Evolutionary conservation across 2,329 filamentous ascomycete genomes (phyloP).

Genomic region (Fusarium verticillioides): DNA sequence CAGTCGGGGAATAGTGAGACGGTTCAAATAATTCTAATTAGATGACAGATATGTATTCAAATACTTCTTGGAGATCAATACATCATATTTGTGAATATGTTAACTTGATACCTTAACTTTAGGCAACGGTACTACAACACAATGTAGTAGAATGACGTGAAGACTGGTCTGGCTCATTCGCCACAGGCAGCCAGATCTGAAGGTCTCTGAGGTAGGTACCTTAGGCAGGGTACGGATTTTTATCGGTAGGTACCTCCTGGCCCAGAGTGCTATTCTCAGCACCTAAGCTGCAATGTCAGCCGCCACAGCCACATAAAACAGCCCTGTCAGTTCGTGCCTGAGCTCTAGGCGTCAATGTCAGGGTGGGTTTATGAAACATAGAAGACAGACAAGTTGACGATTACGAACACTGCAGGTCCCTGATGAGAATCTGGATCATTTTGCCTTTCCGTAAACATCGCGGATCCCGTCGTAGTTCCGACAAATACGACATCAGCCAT

Average conservation of each 20-base stretch:
- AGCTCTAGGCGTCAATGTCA: not conserved
- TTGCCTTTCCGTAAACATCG: not conserved
- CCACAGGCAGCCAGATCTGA: slow-evolving; percentile 14
- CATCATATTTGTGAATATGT: not conserved
- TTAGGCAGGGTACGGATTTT: not conserved
- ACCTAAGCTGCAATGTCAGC: slow-evolving; percentile 27
- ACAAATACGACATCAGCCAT: not conserved
- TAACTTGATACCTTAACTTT: slow-evolving; percentile 8
- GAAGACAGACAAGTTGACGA: slow-evolving; percentile 8
- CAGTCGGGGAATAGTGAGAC: not conserved
- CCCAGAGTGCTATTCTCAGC: slow-evolving; percentile 39
- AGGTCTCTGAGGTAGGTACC: no score
- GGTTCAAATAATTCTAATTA: not conserved
- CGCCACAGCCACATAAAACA: slow-evolving; percentile 40
- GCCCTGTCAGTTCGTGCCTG: not conserved
- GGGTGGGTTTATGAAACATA: slow-evolving; percentile 19
- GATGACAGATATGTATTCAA: not conserved
- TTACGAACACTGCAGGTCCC: slow-evolving; percentile 21
- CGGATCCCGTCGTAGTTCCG: not conserved
- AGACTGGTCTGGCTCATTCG: slow-evolving; percentile 19
- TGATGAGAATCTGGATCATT: not conserved
- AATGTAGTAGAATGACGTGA: not conserved
- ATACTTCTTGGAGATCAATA: not conserved
- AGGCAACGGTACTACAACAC: not conserved
- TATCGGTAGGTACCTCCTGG: not conserved